A percentile compares a stretch with the other conserved stretches of the same genome.
phyloP scores from a whole-genome alignment of 176 grass and related monocot species.

The Hsuehochloa calcarea region DNA sequence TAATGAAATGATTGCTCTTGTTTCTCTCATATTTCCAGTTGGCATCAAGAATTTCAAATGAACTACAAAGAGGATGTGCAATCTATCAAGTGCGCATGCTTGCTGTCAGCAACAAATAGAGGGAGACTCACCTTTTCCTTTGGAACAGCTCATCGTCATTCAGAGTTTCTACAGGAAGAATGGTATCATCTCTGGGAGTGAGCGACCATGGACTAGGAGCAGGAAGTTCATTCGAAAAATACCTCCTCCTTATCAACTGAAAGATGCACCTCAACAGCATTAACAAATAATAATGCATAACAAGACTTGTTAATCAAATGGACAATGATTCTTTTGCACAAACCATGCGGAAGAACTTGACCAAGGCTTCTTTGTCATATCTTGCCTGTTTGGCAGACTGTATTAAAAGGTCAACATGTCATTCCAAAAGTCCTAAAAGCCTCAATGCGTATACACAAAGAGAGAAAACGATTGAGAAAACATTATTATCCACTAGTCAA shows the following conservation, averaged over 20 bases:
- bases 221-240: constrained; percentile 86
- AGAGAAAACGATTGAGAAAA: background rate
- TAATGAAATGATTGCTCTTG: constrained; percentile 4
- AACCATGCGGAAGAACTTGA: constrained; percentile 95
- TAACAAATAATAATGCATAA: constrained; percentile 22
- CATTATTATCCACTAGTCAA: background rate
- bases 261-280: constrained; percentile 30
- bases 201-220: constrained; percentile 63
- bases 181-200: constrained; percentile 48
- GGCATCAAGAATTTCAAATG: background rate
- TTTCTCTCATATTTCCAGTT: background rate
- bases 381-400: constrained; percentile 89
- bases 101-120: background rate
- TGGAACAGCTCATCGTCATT: constrained; percentile 79
- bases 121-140: constrained; percentile 51
- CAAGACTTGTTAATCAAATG: background rate
- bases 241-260: constrained; percentile 96
- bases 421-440: constrained; percentile 23
- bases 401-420: constrained; percentile 46
- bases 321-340: constrained; percentile 32
- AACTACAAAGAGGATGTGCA: background rate
- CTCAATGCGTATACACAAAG: constrained; percentile 1
- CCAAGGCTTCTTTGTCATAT: constrained; percentile 95
- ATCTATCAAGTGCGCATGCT: background rate
- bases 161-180: constrained; percentile 56